These are phyloP conservation scores for Chalaropsis thielavioides DNA, from an alignment of 2,329 filamentous ascomycete species.

Conservation along the genomic window DNA sequence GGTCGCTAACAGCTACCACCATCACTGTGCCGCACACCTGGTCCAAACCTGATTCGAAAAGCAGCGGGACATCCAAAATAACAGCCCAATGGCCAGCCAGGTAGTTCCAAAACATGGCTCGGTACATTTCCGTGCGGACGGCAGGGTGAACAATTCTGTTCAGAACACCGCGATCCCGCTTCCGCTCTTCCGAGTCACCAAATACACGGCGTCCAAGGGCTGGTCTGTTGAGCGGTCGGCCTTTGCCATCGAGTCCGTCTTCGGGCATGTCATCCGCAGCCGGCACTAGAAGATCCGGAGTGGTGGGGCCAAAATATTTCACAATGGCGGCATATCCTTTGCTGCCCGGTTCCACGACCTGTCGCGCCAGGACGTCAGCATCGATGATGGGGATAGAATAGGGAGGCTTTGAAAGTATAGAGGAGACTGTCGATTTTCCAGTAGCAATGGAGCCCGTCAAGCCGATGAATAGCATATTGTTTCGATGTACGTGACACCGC, in stretches of 20 bases:
- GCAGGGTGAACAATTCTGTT: conserved; percentile 90
- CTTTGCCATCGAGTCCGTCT: conserved; percentile 43
- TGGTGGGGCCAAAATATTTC: conserved; percentile 62
- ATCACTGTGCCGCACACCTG: conserved; percentile 70
- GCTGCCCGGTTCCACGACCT: conserved; percentile 89
- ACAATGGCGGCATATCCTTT: conserved; percentile 72
- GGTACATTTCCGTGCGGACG: conserved; percentile 70
- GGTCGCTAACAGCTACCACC: conserved; percentile 73
- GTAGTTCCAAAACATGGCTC: conserved; percentile 57
- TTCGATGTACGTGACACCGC: background rate
- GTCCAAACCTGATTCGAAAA: conserved; percentile 84
- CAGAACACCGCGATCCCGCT: conserved; percentile 58
- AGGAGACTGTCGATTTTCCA: conserved; percentile 91
- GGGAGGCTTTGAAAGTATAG: conserved; percentile 62
- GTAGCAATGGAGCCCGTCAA: conserved; percentile 96
- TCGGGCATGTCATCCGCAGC: conserved; percentile 37
- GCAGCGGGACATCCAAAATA: conserved; percentile 77
- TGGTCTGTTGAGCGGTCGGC: conserved; percentile 67
- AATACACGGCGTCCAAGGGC: conserved; percentile 79
- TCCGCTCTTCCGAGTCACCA: conserved; percentile 55
- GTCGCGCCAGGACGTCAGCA: conserved; percentile 78
- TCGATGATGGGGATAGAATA: conserved; percentile 86
- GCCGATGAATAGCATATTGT: conserved; percentile 79
- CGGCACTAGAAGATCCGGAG: conserved; percentile 69
- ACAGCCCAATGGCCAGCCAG: conserved; percentile 70